Base-by-base conservation (phyloP, 2,329 filamentous ascomycete genomes). In the Fusarium heterosporum region DNA sequence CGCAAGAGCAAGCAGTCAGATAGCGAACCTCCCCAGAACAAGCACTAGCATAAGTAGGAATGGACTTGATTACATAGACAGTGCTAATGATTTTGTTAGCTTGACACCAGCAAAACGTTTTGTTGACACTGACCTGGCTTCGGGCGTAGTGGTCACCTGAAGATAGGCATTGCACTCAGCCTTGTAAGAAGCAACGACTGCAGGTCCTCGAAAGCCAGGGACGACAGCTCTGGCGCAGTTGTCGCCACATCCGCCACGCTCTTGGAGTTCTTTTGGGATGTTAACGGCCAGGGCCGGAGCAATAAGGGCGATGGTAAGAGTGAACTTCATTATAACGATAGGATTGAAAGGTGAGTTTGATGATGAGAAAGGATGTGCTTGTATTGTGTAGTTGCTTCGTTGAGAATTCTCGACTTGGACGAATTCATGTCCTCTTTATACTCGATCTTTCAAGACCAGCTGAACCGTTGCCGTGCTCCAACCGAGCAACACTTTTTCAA, bases 11-110 rank as follows among this genome's bases (percentile, higher is more conserved):
- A 12, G 68, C 69, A 17, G 69, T 71, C 19, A 67, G 53, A 14
- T 71, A 71, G 6, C 68, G 63, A 51, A 49, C 10, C 26, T 52
- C 58, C 10, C 68, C 69, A 4, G 68, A 71, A 25, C 68, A 71
- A n/a, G 63, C 66, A 26, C 55, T 69, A 8, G 66, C 66, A 34
- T 71, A 71, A 5, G 69, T 68, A 10, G 69, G 69, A 22, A 68
- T 39, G 19, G 69, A 55, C 51, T 68, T 69, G 29, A 62, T 67
- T 2, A 71, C 58, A 22, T 57, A 67, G 11, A 70, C 49, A 39
- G 69, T 71, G 50, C 63, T 71, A 9, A 1, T 17, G 12, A 3
- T 17, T 2, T 4, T 22, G 10, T 69, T 26, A 68, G 52, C 9
- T 9, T 9, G 3, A 5, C 13, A 11, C 3, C 6, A 4, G 2